These are phyloP conservation scores for Aureococcus anophagefferens DNA, from an alignment of 108 stramenopile species.

Conservation along the genomic window DNA sequence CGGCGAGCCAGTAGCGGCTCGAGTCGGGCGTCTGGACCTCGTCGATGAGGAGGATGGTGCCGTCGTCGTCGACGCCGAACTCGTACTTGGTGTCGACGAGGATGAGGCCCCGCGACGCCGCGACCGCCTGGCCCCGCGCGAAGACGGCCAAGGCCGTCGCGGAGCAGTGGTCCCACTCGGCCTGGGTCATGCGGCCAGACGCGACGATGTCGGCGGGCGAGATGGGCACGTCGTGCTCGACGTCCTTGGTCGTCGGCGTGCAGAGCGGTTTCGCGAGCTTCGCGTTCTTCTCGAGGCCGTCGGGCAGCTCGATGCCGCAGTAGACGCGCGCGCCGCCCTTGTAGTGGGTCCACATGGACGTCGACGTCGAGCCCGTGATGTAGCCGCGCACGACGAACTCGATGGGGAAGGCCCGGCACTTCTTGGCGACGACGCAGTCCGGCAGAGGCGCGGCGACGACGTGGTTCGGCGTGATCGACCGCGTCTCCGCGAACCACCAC, in stretches of 20 bases:
- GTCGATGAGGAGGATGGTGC: slow-evolving; percentile 81
- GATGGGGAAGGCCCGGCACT: slow-evolving; percentile 88
- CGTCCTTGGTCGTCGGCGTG: slow-evolving; percentile 96
- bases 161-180: slow-evolving; percentile 67
- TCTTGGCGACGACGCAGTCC: slow-evolving; percentile 77
- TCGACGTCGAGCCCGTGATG: slow-evolving; percentile 89
- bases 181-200: slow-evolving; percentile 74
- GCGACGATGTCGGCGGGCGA: slow-evolving; percentile 71
- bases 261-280: slow-evolving; percentile 62
- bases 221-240: slow-evolving; percentile 91
- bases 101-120: slow-evolving; percentile 73
- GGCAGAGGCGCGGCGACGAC: slow-evolving; percentile 77
- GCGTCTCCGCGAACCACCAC: slow-evolving; percentile 89
- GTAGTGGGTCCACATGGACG: slow-evolving; percentile 98
- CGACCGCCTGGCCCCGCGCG: slow-evolving; percentile 73
- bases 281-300: slow-evolving; percentile 90
- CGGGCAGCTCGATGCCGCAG: slow-evolving; percentile 86
- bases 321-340: slow-evolving; percentile 78
- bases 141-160: slow-evolving; percentile 63
- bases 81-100: slow-evolving; percentile 99
- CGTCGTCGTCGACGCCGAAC: slow-evolving; percentile 73
- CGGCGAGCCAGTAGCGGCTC: slow-evolving; percentile 88
- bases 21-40: slow-evolving; percentile 98
- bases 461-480: slow-evolving; percentile 85
- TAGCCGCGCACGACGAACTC: slow-evolving; percentile 93